Evolutionary conservation across 768 basidiomycete species (phyloP).

Genomic region (Terana coerulea): DNA sequence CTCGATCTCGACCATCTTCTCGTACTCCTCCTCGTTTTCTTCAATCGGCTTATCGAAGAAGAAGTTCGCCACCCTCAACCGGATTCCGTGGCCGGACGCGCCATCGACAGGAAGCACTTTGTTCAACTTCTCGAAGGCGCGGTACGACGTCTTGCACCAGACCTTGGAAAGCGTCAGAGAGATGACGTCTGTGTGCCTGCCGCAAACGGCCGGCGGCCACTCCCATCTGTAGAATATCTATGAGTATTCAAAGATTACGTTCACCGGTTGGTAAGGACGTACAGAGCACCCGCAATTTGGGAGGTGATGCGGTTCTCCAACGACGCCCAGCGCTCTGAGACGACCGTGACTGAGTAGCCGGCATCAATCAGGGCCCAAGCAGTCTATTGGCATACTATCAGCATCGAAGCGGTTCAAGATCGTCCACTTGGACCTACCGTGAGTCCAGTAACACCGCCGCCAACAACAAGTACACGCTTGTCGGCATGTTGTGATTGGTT

Average conservation of each 20-base stretch:
- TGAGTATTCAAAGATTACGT: background rate
- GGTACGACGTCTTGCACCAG: conserved; percentile 35
- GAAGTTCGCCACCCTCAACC: conserved; percentile 32
- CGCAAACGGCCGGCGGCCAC: conserved; percentile 37
- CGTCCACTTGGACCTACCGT: conserved; percentile 4
- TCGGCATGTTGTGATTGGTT: conserved; percentile 1
- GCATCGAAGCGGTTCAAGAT: background rate
- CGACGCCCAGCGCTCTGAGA: conserved; percentile 21
- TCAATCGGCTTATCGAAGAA: conserved; percentile 28
- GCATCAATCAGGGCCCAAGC: conserved; percentile 32
- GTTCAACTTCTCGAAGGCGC: conserved; percentile 23
- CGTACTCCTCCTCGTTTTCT: conserved; percentile 25
- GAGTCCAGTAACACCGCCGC: conserved; percentile 21
- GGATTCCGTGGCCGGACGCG: conserved; percentile 24
- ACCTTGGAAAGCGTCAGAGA: conserved; percentile 30
- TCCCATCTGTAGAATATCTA: conserved; percentile 29
- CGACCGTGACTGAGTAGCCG: conserved; percentile 33
- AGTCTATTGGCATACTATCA: conserved; percentile 3
- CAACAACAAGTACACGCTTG: conserved; percentile 17
- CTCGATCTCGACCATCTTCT: conserved; percentile 27
- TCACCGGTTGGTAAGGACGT: background rate
- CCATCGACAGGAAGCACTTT: conserved; percentile 20
- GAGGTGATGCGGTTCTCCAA: conserved; percentile 17
- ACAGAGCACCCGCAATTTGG: conserved; percentile 23
- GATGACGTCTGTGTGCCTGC: conserved; percentile 32